Percentiles rank a stretch among this genome's conserved stretches.
Conservation (phyloP, 2,329 filamentous ascomycete species). For the Clarireedia monteithiana region DNA sequence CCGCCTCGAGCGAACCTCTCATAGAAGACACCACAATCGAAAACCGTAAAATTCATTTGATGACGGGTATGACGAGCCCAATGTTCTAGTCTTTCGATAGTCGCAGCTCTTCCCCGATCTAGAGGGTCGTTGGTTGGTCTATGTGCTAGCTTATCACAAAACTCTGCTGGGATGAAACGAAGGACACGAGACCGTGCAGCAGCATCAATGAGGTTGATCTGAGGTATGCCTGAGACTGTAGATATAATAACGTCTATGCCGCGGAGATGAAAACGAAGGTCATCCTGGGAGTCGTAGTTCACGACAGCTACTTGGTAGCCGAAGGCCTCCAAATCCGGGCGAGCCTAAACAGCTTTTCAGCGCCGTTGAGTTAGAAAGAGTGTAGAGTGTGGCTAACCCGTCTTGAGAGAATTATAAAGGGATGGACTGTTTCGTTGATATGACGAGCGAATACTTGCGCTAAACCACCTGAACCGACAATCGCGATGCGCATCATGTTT, state of each 20-base stretch:
- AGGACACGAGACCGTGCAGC: constrained; percentile 56
- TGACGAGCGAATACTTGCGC: constrained; percentile 50
- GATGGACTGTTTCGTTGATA: constrained; percentile 57
- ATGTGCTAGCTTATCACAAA: constrained; percentile 55
- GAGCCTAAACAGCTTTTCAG: constrained; percentile 23
- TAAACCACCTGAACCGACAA: constrained; percentile 54
- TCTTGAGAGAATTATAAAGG: constrained; percentile 63
- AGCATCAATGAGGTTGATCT: constrained; percentile 66
- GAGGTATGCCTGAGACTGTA: constrained; percentile 57
- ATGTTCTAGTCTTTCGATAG: constrained; percentile 47
- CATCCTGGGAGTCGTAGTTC: constrained; percentile 53
- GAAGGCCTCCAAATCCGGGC: constrained; percentile 30
- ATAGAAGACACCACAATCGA: constrained; percentile 69
- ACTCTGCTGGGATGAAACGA: constrained; percentile 68
- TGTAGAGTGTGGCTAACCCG: constrained; percentile 37
- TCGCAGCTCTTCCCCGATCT: constrained; percentile 51
- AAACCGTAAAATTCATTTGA: constrained; percentile 59
- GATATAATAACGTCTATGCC: constrained; percentile 71
- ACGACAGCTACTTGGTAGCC: constrained; percentile 59
- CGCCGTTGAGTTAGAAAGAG: not conserved
- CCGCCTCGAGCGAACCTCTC: constrained; percentile 66
- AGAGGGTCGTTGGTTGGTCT: constrained; percentile 49
- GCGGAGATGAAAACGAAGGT: constrained; percentile 56
- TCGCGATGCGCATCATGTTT: constrained; percentile 47
- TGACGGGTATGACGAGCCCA: constrained; percentile 39